Evolutionary conservation across 2,329 filamentous ascomycete genomes (phyloP), one percentile per base, ranked within the genome.

Genomic region (Neophaeococcomyces mojaviensis): DNA sequence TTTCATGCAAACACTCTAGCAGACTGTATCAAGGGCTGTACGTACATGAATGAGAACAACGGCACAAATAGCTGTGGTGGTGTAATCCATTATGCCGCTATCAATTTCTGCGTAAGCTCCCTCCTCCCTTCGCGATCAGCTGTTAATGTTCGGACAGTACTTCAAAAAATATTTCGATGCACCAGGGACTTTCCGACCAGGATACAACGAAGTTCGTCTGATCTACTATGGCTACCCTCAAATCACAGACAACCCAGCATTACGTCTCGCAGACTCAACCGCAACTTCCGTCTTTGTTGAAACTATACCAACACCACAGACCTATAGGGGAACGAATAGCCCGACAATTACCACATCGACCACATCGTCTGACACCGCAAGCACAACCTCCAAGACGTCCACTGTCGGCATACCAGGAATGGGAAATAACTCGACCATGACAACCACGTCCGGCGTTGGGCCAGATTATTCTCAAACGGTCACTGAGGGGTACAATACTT

Each of bases 311-410:
- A 50, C 51, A 10, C 47, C 51, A 18, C 41, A 50, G 12, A 53
- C 51, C 4, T 55, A 55, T 31, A 36, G 45, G 15, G 22, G 37
- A 10, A 33, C 42, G 10, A 39, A 34, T 6, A 10, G 41, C 51
- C 34, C 45, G 7, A 44, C 37, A 12, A 48, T 43, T n/a, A 43
- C 40, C 15, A 46, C 40, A 13, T 39, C 44, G 13, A 44, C 42
- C 31, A 43, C 64, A 78, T 74, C 10, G 83, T 84, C 68, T 68
- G 69, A 6, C 76, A 71, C 41, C 83, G 82, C 65, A 79, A 72
- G 2, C 66, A 84, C 20, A 79, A 81, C 5, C 67, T 72, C 9
- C 67, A 68, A 10, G 62, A 84, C 46, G 13, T 39, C 48, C 39
- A 36, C 19, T 22, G 15, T 9, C 39, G 30, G 19, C 15, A 19